These are phyloP conservation scores for Pyrus pyrifolia DNA, from an alignment of 306 rosid genomes.

Conservation along the genomic window DNA sequence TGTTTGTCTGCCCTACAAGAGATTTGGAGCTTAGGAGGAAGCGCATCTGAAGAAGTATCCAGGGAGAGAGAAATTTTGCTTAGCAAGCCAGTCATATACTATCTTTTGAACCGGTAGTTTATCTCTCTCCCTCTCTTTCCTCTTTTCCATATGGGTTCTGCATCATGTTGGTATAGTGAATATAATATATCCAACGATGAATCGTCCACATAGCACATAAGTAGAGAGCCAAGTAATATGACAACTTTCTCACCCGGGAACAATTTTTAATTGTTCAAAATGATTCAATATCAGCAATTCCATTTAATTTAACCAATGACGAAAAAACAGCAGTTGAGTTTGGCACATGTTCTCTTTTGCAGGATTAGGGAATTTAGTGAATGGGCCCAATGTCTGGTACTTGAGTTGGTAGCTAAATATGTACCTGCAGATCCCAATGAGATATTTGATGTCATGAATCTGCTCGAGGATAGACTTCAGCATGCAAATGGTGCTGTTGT, in stretches of 20 bases:
- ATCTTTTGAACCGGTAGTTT: conserved; percentile 68
- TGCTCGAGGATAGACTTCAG: conserved; percentile 98
- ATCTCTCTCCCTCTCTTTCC: neutral
- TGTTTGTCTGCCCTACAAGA: conserved; percentile 94
- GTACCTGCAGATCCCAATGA: conserved; percentile 79
- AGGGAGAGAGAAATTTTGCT: conserved; percentile 89
- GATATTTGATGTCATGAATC: conserved; percentile 96
- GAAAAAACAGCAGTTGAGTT: conserved; percentile 15
- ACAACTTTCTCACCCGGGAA: neutral
- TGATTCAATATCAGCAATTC: neutral
- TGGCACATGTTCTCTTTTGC: conserved; percentile 27
- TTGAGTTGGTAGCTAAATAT: conserved; percentile 83
- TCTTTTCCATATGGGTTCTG: neutral
- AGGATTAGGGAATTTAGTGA: conserved; percentile 92
- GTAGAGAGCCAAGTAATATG: neutral
- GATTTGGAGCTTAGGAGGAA: conserved; percentile 87
- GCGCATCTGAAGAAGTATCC: conserved; percentile 78
- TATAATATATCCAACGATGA: neutral
- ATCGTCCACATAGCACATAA: neutral
- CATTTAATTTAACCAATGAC: neutral
- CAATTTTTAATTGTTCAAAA: conserved; percentile 10
- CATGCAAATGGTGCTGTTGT: conserved; percentile 99
- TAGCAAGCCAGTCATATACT: conserved; percentile 80
- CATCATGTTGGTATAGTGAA: neutral
- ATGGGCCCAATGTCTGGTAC: conserved; percentile 94